Evolutionary conservation across 305 asterid genomes (phyloP).

Genomic region (Fraxinus sp.): DNA sequence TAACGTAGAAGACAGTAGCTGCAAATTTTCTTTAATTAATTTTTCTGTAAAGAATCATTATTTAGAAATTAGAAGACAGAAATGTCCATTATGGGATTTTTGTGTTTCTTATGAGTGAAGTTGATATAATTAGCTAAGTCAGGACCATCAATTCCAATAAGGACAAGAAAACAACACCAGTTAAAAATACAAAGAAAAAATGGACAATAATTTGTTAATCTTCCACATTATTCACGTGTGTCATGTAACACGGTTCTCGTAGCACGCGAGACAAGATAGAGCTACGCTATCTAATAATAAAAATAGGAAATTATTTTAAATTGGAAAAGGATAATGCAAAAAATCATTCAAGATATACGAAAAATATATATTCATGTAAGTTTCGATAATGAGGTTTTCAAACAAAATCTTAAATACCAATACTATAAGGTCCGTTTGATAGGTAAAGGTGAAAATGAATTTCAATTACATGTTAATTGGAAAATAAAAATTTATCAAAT

Average conservation of each 20-base stretch:
- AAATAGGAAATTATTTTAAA: too few relatives aligned
- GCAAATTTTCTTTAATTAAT: not conserved
- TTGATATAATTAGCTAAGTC: not conserved
- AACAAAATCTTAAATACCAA: not conserved
- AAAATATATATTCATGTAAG: too few relatives aligned
- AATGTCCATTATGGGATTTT: not conserved
- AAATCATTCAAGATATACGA: not conserved
- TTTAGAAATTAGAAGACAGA: not conserved
- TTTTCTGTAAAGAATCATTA: not conserved
- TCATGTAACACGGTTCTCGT: not conserved
- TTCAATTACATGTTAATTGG: too few relatives aligned
- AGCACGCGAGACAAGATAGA: not conserved
- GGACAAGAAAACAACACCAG: not conserved
- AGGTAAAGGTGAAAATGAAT: too few relatives aligned
- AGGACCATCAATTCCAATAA: not conserved
- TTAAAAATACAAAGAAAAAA: not conserved
- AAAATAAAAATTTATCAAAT: too few relatives aligned
- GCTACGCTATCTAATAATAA: not conserved
- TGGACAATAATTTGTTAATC: not conserved
- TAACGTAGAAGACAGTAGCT: not conserved
- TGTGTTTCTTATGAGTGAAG: not conserved
- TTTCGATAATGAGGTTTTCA: not conserved
- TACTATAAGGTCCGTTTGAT: too few relatives aligned
- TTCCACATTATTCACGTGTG: not conserved
- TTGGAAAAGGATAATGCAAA: too few relatives aligned